These are phyloP conservation scores for Suhomyces yuchorum DNA, from an alignment of 1,139 yeast genomes.

Conservation along the genomic window DNA sequence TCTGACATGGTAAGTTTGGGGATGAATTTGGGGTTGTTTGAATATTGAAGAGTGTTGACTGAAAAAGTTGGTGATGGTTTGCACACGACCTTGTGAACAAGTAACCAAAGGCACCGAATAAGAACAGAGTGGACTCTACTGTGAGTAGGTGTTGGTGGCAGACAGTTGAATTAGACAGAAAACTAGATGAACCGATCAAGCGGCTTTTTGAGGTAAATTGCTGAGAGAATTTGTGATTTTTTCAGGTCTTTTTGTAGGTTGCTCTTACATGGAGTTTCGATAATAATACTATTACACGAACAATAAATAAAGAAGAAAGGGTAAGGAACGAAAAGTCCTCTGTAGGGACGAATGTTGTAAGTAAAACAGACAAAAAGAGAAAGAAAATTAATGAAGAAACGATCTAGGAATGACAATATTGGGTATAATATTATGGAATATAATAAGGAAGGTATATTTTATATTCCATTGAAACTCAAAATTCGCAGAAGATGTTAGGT, in stretches of 20 bases:
- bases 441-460: neutral
- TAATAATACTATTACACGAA: constrained; percentile 10
- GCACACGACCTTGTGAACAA: neutral
- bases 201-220: no score
- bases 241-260: no score
- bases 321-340: neutral
- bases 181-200: no score
- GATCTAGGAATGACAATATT: constrained; percentile 2
- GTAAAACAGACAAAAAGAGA: constrained; percentile 8
- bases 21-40: neutral
- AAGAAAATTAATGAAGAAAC: neutral
- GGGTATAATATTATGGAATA: constrained; percentile 1
- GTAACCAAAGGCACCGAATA: no score
- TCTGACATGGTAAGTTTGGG: constrained; percentile 16
- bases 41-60: neutral
- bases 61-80: neutral
- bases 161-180: no score
- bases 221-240: no score
- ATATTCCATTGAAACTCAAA: neutral
- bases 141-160: no score
- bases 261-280: neutral
- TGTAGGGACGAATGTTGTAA: neutral
- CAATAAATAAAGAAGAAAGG: constrained; percentile 1
- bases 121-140: no score
- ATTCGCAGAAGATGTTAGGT: constrained; percentile 5